phyloP scores from a whole-genome alignment of 1,284 basidiomycete species.

The Earliella scabrosa region DNA sequence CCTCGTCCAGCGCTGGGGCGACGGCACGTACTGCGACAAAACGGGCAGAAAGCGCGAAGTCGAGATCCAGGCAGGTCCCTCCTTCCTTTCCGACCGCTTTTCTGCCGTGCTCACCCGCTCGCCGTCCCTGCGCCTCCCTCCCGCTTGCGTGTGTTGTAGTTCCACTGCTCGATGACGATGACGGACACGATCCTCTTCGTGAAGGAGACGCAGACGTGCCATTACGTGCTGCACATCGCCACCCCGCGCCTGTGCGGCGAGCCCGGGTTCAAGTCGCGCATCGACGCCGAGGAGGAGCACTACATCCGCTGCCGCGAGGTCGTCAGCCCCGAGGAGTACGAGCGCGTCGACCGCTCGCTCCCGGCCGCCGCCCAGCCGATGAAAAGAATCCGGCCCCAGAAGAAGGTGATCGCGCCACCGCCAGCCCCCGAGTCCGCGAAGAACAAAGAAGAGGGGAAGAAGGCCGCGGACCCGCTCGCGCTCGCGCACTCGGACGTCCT shows the following conservation, averaged over 20 bases:
- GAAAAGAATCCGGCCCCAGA: conserved; percentile 47
- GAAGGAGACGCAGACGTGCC: conserved; percentile 89
- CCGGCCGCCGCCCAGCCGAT: conserved; percentile 60
- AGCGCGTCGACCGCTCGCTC: conserved; percentile 38
- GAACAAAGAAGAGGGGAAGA: conserved; percentile 4
- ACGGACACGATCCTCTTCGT: conserved; percentile 87
- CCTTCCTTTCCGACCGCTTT: neutral
- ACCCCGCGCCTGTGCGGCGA: conserved; percentile 91
- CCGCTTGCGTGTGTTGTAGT: conserved; percentile 48
- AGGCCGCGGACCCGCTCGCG: conserved; percentile 7
- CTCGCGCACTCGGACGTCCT: conserved; percentile 29
- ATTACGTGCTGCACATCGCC: conserved; percentile 91
- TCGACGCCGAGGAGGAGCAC: conserved; percentile 67
- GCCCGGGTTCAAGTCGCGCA: conserved; percentile 84
- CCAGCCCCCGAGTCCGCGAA: conserved; percentile 9
- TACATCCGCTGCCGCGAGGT: conserved; percentile 78
- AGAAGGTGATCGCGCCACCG: conserved; percentile 52
- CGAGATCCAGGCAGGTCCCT: conserved; percentile 84
- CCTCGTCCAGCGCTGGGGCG: conserved; percentile 89
- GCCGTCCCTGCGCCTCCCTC: neutral
- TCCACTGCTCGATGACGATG: conserved; percentile 93
- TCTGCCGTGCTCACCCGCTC: neutral
- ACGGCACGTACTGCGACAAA: conserved; percentile 92
- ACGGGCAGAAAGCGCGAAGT: conserved; percentile 84
- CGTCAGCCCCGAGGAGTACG: conserved; percentile 44